Conservation (phyloP, 495 filamentous ascomycete genomes). For the Neurospora sp. region DNA sequence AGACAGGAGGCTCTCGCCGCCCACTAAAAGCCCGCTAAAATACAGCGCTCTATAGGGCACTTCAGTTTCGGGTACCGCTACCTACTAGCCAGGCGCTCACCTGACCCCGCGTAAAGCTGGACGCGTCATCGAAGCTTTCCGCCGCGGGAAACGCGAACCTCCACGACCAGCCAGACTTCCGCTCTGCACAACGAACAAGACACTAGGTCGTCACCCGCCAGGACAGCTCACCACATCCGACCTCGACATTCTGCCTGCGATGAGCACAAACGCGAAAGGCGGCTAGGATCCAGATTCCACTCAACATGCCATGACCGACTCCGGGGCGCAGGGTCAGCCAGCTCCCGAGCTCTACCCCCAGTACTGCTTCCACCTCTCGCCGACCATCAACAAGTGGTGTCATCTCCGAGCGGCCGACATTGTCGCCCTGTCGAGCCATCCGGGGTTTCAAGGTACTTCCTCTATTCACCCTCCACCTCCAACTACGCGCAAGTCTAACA, state of each 20-base stretch:
- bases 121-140: neutral
- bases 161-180: neutral
- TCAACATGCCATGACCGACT: constrained; percentile 44
- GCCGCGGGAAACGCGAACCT: neutral
- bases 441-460: constrained; percentile 55
- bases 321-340: constrained; percentile 1
- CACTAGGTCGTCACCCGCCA: no score
- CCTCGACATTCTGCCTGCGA: neutral
- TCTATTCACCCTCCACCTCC: no score
- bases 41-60: neutral
- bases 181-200: neutral
- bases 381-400: constrained; percentile 76
- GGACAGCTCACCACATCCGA: neutral
- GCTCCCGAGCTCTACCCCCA: constrained; percentile 55
- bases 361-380: constrained; percentile 75
- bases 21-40: neutral
- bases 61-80: neutral
- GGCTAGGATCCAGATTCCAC: neutral
- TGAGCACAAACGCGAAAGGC: neutral
- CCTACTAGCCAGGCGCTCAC: neutral
- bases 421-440: constrained; percentile 43
- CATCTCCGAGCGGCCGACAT: constrained; percentile 66
- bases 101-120: neutral
- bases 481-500: no score
- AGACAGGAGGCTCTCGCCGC: neutral